phyloP scores from a whole-genome alignment of 2,329 filamentous ascomycete genomes.

The Colletotrichum plurivorum region DNA sequence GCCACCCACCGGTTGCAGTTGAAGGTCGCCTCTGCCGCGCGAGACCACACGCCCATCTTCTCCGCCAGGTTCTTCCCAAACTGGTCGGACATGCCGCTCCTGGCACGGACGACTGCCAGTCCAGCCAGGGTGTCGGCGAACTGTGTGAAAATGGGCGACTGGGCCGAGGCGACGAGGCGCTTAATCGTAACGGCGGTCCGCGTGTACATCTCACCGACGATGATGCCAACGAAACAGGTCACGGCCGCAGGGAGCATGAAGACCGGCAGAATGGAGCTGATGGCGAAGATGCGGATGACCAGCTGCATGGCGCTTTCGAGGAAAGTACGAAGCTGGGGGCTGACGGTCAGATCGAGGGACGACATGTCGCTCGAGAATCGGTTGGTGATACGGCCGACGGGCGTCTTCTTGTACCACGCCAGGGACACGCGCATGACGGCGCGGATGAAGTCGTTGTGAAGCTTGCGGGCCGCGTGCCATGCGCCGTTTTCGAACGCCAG shows the following conservation, averaged over 20 bases:
- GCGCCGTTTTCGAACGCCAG: conserved; percentile 67
- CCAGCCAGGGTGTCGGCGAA: conserved; percentile 68
- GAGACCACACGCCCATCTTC: conserved; percentile 62
- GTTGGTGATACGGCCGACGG: conserved; percentile 67
- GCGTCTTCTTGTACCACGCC: conserved; percentile 69
- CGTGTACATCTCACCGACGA: conserved; percentile 66
- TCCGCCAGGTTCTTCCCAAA: conserved; percentile 66
- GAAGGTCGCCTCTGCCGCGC: conserved; percentile 63
- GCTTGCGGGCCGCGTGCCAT: conserved; percentile 67
- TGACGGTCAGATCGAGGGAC: conserved; percentile 66
- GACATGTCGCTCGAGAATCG: conserved; percentile 70
- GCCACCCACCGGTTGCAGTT: conserved; percentile 72
- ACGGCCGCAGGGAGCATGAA: conserved; percentile 63
- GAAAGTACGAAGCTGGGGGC: conserved; percentile 59
- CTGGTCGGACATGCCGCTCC: conserved; percentile 56
- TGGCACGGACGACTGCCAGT: conserved; percentile 64
- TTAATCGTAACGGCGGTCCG: conserved; percentile 63
- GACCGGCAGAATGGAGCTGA: conserved; percentile 66
- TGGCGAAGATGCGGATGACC: conserved; percentile 61
- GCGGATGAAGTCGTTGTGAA: conserved; percentile 67
- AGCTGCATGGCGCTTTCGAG: conserved; percentile 59
- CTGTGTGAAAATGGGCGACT: conserved; percentile 70
- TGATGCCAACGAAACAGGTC: conserved; percentile 60
- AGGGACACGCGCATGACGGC: conserved; percentile 68
- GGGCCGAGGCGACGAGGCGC: conserved; percentile 60